Percentiles rank a stretch among this genome's conserved stretches.
Conservation (phyloP, 148 eudicot genomes). For the Heliosperma pusillum region DNA sequence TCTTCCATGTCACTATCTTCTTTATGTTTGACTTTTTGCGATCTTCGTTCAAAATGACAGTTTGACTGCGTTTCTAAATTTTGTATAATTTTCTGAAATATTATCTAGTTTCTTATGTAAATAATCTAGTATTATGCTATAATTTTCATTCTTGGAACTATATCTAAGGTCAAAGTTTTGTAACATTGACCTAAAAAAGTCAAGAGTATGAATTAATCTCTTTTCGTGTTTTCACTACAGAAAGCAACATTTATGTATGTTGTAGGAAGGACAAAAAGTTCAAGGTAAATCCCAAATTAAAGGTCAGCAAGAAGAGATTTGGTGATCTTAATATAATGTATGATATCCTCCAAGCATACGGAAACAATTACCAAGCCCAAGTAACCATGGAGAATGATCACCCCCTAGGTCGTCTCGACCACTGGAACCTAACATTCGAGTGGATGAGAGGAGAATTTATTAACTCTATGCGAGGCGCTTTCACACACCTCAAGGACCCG, state of each 20-base stretch:
- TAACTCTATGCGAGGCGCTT: constrained; percentile 63
- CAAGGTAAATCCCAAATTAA: constrained; percentile 29
- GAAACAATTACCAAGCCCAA: constrained; percentile 65
- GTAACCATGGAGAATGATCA: constrained; percentile 75
- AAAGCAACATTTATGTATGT: constrained; percentile 45
- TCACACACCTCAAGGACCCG: constrained; percentile 49
- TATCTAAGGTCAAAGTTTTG: too few relatives aligned
- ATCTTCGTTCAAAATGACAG: too few relatives aligned
- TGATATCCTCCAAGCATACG: constrained; percentile 61
- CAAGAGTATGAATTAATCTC: neutral
- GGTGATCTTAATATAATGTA: constrained; percentile 81
- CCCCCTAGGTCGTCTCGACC: constrained; percentile 78
- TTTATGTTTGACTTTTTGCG: too few relatives aligned
- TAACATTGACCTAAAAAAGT: too few relatives aligned
- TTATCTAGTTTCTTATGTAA: too few relatives aligned
- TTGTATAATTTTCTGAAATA: too few relatives aligned
- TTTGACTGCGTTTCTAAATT: too few relatives aligned
- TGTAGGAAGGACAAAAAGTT: constrained; percentile 71
- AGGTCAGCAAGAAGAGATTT: constrained; percentile 22
- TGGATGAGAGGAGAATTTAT: constrained; percentile 95
- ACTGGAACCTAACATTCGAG: constrained; percentile 91
- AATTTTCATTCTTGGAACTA: too few relatives aligned
- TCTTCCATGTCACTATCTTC: too few relatives aligned
- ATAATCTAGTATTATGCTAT: too few relatives aligned
- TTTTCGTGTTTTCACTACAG: constrained; percentile 27